Evolutionary conservation across 2,329 filamentous ascomycete genomes (phyloP), one percentile per base, ranked within the genome.

Genomic region (Epichloe coenophiala): DNA sequence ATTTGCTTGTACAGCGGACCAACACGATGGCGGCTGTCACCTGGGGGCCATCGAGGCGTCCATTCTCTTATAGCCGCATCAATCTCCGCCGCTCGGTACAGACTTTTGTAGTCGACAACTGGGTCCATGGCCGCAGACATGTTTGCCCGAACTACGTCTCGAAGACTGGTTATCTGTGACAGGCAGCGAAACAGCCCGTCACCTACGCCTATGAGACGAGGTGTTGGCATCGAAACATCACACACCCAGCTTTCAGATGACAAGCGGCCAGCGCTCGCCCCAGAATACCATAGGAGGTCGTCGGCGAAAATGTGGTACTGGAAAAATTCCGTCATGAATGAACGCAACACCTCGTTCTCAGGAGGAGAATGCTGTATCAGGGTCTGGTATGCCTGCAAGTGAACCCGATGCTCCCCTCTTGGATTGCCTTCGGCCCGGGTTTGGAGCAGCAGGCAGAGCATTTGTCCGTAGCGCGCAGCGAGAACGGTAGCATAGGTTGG

Each of bases 151-250:
- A 95, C 85, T 2, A 74, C 75, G 63, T 90, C 84, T 41, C 88
- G 78, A 38, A 95, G 77, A 12, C 78, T 77, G 2, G 86, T 88
- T 53, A 94, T 91, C 59, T 86, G 80, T 7, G 84, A 83, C 31
- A 95, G 81, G 61, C 86, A 83, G 36, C 78, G 76, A 61, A 95
- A 89, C 2, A 95, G 71, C 1, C 87, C 87, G 59, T 95, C 88
- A 40, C 85, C 81, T 27, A 95, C 83, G 19, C 89, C 89, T 5
- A 95, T 72, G 4, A 95, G 72, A n/a, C 77, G 72, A 5, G 75
- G 71, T 0, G 72, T 68, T 17, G 74, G 65, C 31, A 76, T 71
- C 3, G 67, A 61, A 1, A 66, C 56, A 39, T 66, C 55, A 2
- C 71, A 65, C 36, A 65, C 62, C 70, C 72, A 75, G 41, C 71